Evolutionary conservation across 805 yeast species (phyloP), one percentile per base, ranked within the genome.

Genomic region (Pachysolen tannophilus): DNA sequence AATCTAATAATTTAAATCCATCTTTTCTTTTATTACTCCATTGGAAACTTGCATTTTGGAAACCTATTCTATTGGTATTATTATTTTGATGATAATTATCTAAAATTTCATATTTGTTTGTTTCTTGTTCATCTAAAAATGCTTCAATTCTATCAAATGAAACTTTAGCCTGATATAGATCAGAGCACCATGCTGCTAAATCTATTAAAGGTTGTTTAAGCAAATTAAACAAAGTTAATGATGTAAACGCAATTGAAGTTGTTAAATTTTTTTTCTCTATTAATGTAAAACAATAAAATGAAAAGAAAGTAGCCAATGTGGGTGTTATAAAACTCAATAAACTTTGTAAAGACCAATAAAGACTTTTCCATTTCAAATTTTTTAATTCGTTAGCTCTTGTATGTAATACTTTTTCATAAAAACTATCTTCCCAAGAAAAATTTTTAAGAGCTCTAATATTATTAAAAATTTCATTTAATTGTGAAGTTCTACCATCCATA

Each of bases 1-100:
- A 54, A 51, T 87, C 80, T 49, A 83, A 73, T 49, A 90, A 67
- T 5, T 23, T 14, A 5, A 8, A 8, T 4, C 26, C 8, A 23
- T 23, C 26, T 5, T 11, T 14, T 11, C 10, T 7, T 2, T 13
- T n/a, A 19, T 52, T 57, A 15, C 74, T 61, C 40, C 40, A 37
- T 19, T 19, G 9, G 16, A 37, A 37, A 17, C 20, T 20, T 32
- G 29, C 33, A 23, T 32, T 15, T 3, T 18, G 17, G 20, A 35
- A 41, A 5, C 67, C 66, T 43, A 65, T 52, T 24, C 43, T 41
- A 5, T 66, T 64, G 13, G 65, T 53, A 38, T 50, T 41, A 10
- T 56, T 52, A 16, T 52, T 53, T 13, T 6, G 11, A 10, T 48
- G 49, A 20, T 44, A 37, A 11, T 47, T 44, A 32, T 52, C 56